These are phyloP conservation scores for Neonectria sp. DNA, from an alignment of 2,329 filamentous ascomycete genomes.

Conservation along the genomic window DNA sequence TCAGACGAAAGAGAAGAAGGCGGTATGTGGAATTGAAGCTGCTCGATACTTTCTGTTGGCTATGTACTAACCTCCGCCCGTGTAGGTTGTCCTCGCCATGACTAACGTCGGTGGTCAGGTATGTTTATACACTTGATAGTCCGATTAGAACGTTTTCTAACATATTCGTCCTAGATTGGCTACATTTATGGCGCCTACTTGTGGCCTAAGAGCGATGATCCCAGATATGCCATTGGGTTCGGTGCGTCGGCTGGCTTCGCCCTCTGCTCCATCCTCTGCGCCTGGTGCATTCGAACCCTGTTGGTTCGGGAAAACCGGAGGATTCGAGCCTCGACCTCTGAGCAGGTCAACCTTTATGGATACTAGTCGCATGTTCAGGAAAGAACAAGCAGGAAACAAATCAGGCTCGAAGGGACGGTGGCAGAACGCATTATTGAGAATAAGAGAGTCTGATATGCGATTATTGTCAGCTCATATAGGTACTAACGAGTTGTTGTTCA, in stretches of 20 bases:
- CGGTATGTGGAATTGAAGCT: conserved; percentile 43
- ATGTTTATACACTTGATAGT: not conserved
- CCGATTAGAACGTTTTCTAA: conserved; percentile 10
- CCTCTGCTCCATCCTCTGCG: conserved; percentile 53
- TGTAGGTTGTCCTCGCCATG: conserved; percentile 58
- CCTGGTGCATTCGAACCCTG: conserved; percentile 60
- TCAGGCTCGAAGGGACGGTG: not conserved
- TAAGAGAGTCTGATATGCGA: not conserved
- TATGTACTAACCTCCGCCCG: not conserved
- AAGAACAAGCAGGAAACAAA: too few relatives aligned
- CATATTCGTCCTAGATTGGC: conserved; percentile 47
- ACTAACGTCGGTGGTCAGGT: conserved; percentile 62
- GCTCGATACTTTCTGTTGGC: conserved; percentile 1
- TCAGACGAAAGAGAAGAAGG: conserved; percentile 66
- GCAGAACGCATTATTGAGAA: not conserved
- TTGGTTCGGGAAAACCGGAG: conserved; percentile 60
- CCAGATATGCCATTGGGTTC: conserved; percentile 61
- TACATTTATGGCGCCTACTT: conserved; percentile 68
- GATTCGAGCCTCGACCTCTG: conserved; percentile 52
- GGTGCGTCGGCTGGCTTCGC: conserved; percentile 62
- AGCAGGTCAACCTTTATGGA: conserved; percentile 56
- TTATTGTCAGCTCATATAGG: too few relatives aligned
- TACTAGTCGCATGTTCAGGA: conserved; percentile 47
- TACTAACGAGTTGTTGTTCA: too few relatives aligned
- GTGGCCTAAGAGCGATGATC: conserved; percentile 62